Percentiles rank a stretch among this genome's conserved stretches.
These are phyloP conservation scores for Pichia manshurica DNA, from an alignment of 805 yeast genomes.

Conservation along the genomic window DNA sequence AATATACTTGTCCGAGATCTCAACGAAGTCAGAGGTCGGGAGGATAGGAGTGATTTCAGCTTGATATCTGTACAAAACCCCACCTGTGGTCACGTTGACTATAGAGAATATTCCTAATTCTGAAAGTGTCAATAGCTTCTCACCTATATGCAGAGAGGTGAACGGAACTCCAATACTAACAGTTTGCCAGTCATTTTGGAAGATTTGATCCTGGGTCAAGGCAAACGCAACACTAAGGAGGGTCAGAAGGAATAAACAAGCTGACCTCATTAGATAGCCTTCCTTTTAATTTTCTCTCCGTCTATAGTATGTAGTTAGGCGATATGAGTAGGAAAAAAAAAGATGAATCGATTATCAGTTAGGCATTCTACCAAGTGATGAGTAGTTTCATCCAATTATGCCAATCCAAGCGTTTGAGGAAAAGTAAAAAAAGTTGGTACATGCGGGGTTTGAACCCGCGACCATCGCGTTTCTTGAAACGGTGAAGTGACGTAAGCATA, in stretches of 20 bases:
- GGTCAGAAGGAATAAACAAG: neutral
- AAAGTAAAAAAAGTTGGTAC: constrained; percentile 25
- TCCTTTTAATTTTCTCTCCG: too few relatives aligned
- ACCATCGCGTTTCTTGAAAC: constrained; percentile 68
- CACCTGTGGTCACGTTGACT: constrained; percentile 24
- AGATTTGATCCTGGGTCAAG: constrained; percentile 44
- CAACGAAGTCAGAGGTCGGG: constrained; percentile 13
- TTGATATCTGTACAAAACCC: constrained; percentile 29
- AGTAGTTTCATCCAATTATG: too few relatives aligned
- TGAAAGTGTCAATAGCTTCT: constrained; percentile 24
- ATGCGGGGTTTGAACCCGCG: constrained; percentile 75
- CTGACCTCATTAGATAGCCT: neutral
- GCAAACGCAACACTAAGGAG: neutral
- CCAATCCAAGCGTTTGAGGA: neutral
- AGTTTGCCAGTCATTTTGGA: constrained; percentile 49
- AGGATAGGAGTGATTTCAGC: constrained; percentile 12
- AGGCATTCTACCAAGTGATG: too few relatives aligned
- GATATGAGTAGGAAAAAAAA: neutral
- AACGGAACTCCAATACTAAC: constrained; percentile 38
- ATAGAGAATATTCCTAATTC: constrained; percentile 25
- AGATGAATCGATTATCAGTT: too few relatives aligned
- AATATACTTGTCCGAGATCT: constrained; percentile 12
- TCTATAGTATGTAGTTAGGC: too few relatives aligned
- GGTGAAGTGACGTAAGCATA: constrained; percentile 49
- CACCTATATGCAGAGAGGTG: constrained; percentile 9